These are phyloP conservation scores for Closterium sp. DNA, from an alignment of 139 green algal species.

Conservation along the genomic window DNA sequence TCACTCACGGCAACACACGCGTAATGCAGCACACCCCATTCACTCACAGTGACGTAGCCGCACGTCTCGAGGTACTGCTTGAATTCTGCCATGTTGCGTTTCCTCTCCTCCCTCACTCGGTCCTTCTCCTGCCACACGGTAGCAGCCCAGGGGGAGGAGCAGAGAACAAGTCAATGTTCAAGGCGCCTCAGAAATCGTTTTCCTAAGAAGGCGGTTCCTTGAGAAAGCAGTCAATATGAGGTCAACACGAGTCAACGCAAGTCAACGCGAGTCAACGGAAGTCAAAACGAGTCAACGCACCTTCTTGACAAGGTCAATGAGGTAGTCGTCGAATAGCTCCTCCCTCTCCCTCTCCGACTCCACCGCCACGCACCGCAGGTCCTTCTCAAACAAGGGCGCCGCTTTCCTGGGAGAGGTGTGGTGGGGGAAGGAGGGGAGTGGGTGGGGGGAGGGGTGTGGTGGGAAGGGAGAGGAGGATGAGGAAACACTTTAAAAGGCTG, in stretches of 20 bases:
- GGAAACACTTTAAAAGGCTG: background rate
- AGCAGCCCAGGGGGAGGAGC: background rate
- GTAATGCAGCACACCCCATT: background rate
- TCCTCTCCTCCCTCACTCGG: constrained; percentile 30
- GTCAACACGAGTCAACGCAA: background rate
- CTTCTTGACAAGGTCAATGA: constrained; percentile 45
- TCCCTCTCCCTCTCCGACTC: constrained; percentile 48
- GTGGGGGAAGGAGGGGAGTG: background rate
- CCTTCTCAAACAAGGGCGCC: constrained; percentile 62
- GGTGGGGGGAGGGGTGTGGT: background rate
- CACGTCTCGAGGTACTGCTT: constrained; percentile 46
- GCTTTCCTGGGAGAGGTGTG: constrained; percentile 54
- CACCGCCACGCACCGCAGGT: constrained; percentile 58
- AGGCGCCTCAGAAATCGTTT: no score
- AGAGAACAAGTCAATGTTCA: background rate
- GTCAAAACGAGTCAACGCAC: background rate
- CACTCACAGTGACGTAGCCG: constrained; percentile 50
- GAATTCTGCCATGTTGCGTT: constrained; percentile 46
- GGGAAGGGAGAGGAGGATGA: background rate
- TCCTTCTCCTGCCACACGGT: constrained; percentile 44
- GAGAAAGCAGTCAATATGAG: background rate
- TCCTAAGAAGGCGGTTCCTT: no score
- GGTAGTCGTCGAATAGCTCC: constrained; percentile 54
- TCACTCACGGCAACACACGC: no score
- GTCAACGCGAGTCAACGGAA: background rate